A percentile compares a stretch with the other conserved stretches of the same genome.
phyloP scores from a whole-genome alignment of 768 basidiomycete species.

The Hemileccinum rubropunctum region DNA sequence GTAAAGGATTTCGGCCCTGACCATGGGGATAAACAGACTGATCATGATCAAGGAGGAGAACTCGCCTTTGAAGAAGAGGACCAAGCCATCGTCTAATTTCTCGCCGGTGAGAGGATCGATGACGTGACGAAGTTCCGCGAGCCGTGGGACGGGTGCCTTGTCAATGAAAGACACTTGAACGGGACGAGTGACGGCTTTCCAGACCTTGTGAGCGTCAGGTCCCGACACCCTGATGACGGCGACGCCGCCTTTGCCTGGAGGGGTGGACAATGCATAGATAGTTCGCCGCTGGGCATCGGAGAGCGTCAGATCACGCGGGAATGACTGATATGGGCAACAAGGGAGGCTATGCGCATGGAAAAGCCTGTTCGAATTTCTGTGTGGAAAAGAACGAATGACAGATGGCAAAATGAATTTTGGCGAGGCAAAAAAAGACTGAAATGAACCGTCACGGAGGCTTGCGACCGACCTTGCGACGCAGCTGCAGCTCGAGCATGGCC shows the following conservation, averaged over 20 bases:
- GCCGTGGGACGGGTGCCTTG: constrained; percentile 53
- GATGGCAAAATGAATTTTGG: constrained; percentile 5
- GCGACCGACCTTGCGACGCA: constrained; percentile 4
- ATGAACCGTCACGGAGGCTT: constrained; percentile 1
- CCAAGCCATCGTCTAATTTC: constrained; percentile 74
- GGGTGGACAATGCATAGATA: constrained; percentile 86
- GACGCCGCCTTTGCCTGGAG: constrained; percentile 81
- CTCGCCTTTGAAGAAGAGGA: constrained; percentile 78
- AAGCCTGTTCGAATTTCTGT: constrained; percentile 23
- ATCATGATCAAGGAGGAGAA: not conserved
- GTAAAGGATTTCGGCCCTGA: constrained; percentile 81
- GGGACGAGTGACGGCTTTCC: constrained; percentile 54
- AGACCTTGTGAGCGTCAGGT: constrained; percentile 63
- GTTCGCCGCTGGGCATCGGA: constrained; percentile 63
- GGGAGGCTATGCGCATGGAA: constrained; percentile 17
- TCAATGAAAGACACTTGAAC: constrained; percentile 1
- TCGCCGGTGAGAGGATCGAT: constrained; percentile 60
- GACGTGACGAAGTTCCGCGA: constrained; percentile 67
- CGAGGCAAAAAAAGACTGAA: not conserved
- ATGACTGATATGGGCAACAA: constrained; percentile 13
- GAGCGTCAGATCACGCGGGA: constrained; percentile 16
- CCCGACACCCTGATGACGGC: constrained; percentile 84
- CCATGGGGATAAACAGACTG: not conserved
- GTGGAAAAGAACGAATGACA: constrained; percentile 18
- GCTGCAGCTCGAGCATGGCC: constrained; percentile 17